These are phyloP conservation scores for Mediolabrus comicus DNA, from an alignment of 108 stramenopile genomes.

Conservation along the genomic window DNA sequence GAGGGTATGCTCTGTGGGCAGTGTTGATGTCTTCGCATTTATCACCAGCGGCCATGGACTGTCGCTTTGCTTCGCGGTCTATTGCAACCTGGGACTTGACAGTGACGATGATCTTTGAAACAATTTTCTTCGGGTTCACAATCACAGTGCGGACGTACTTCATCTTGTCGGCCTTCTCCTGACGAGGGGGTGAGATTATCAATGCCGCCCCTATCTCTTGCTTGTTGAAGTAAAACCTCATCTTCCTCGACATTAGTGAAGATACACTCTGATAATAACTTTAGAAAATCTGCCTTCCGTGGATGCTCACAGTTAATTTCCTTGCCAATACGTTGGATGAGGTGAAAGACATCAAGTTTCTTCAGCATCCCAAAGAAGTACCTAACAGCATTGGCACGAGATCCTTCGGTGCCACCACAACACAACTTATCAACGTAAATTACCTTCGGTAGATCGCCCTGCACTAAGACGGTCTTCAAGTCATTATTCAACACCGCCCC, in stretches of 20 bases:
- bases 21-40: not conserved
- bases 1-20: constrained; percentile 12
- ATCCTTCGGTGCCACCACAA: constrained; percentile 1
- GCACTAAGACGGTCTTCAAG: not conserved
- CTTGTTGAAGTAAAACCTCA: not conserved
- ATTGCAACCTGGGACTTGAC: not conserved
- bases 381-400: not conserved
- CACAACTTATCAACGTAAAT: constrained; percentile 12
- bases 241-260: not conserved
- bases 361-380: constrained; percentile 13
- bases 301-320: constrained; percentile 11
- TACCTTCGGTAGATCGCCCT: not conserved
- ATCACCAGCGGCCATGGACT: not conserved
- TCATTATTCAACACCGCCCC: not conserved
- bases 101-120: not conserved
- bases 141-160: not conserved
- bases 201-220: not conserved
- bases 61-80: not conserved
- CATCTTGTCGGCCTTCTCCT: not conserved
- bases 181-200: not conserved
- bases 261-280: not conserved
- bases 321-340: constrained; percentile 10
- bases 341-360: constrained; percentile 10
- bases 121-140: not conserved
- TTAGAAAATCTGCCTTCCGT: not conserved